Percentiles rank a stretch among this genome's conserved stretches.
phyloP scores from a whole-genome alignment of 192 early-diverging fungal species.

The Backusella westeae region DNA sequence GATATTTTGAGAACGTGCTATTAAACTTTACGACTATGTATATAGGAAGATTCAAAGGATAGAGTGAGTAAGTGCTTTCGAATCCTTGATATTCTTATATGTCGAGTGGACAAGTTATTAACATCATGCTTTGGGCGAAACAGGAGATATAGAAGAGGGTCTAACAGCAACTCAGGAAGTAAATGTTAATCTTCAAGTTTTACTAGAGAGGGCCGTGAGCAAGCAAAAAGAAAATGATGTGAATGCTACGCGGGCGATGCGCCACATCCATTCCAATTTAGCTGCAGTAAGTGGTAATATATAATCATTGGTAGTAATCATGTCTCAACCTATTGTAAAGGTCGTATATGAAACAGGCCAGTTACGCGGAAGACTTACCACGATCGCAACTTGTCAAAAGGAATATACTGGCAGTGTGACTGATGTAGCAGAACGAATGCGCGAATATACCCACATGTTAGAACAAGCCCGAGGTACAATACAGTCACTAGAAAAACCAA shows the following conservation, averaged over 20 bases:
- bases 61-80: slow-evolving; percentile 17
- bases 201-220: slow-evolving; percentile 25
- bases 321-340: not conserved
- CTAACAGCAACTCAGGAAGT: slow-evolving; percentile 31
- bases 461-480: slow-evolving; percentile 34
- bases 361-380: slow-evolving; percentile 17
- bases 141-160: slow-evolving; percentile 27
- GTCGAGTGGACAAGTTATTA: not conserved
- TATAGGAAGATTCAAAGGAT: slow-evolving; percentile 20
- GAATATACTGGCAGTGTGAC: slow-evolving; percentile 20
- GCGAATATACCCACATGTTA: slow-evolving; percentile 31
- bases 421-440: slow-evolving; percentile 22
- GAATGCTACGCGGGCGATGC: slow-evolving; percentile 23
- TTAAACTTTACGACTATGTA: not conserved
- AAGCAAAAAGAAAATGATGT: slow-evolving; percentile 27
- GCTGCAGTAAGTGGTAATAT: slow-evolving; percentile 17
- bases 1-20: not conserved
- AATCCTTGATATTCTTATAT: not conserved
- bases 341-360: slow-evolving; percentile 21
- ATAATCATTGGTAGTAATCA: no score
- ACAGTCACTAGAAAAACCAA: slow-evolving; percentile 4
- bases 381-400: slow-evolving; percentile 20
- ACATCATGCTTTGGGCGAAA: not conserved
- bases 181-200: slow-evolving; percentile 31
- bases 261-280: slow-evolving; percentile 24